phyloP scores from a whole-genome alignment of 140 eudicot species.

The Anethum foeniculum region DNA sequence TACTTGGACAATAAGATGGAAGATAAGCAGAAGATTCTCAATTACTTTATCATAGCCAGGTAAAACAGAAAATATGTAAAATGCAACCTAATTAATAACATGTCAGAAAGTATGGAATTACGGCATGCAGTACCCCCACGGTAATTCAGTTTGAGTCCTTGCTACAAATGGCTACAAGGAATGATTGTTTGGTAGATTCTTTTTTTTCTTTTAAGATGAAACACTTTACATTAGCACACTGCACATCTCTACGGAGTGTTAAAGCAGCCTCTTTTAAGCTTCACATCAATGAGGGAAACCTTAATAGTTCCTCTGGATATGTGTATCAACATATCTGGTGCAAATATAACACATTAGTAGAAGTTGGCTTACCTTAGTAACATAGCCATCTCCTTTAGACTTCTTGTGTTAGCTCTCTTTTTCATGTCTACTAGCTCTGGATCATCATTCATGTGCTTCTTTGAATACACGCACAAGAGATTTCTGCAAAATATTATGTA shows the following conservation, averaged over 20 bases:
- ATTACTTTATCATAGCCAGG: neutral
- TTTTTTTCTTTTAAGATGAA: neutral
- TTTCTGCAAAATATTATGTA: slow-evolving; percentile 36
- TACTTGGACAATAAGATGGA: neutral
- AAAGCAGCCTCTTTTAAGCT: neutral
- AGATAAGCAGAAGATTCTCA: neutral
- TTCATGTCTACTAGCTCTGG: slow-evolving; percentile 88
- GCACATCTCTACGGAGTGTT: neutral
- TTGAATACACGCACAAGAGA: slow-evolving; percentile 88
- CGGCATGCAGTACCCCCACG: neutral
- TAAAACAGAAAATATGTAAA: neutral
- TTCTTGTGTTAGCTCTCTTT: slow-evolving; percentile 76
- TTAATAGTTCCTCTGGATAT: neutral
- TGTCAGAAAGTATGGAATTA: neutral
- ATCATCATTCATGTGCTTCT: slow-evolving; percentile 84
- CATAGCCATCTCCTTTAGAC: slow-evolving; percentile 85
- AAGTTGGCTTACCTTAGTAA: slow-evolving; percentile 58
- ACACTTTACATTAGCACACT: neutral
- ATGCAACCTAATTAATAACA: neutral
- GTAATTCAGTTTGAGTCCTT: neutral
- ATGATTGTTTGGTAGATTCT: neutral
- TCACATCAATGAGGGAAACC: neutral
- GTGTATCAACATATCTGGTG: neutral
- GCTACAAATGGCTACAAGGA: neutral
- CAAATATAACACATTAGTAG: neutral